Evolutionary conservation across 805 yeast species (phyloP).

Genomic region (Nadsonia fulvescens): DNA sequence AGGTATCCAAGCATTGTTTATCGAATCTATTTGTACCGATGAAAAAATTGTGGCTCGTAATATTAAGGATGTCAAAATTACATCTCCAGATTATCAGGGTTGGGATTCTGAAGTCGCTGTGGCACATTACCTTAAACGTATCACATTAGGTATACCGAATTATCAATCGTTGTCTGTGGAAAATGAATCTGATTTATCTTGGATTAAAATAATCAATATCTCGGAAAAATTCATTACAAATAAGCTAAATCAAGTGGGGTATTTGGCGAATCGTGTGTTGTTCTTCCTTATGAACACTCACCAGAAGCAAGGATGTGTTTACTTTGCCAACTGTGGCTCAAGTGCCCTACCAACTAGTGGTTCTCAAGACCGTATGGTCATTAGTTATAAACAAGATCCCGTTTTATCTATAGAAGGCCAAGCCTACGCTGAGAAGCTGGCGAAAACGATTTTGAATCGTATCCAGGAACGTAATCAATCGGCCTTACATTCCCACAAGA

Average conservation of each 20-base stretch:
- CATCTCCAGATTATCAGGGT: constrained; percentile 68
- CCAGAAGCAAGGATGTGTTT: constrained; percentile 77
- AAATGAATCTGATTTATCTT: constrained; percentile 37
- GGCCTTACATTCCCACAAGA: constrained; percentile 1
- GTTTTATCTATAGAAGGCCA: constrained; percentile 51
- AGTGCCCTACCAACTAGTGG: constrained; percentile 31
- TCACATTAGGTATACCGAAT: constrained; percentile 44
- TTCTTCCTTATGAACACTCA: constrained; percentile 83
- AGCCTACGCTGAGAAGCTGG: constrained; percentile 45
- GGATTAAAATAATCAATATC: constrained; percentile 75
- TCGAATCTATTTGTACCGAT: constrained; percentile 75
- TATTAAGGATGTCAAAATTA: constrained; percentile 61
- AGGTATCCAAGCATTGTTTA: constrained; percentile 64
- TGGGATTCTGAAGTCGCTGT: constrained; percentile 65
- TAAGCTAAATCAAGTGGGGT: constrained; percentile 61
- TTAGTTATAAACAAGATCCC: no score
- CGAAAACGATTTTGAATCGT: constrained; percentile 32
- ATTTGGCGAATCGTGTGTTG: constrained; percentile 76
- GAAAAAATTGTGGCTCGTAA: constrained; percentile 49
- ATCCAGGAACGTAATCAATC: constrained; percentile 9
- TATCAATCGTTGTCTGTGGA: constrained; percentile 49
- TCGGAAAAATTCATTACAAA: constrained; percentile 71
- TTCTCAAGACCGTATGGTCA: constrained; percentile 65
- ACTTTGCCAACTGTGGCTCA: constrained; percentile 45
- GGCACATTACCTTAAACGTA: constrained; percentile 56